Evolutionary conservation across 2,329 filamentous ascomycete genomes (phyloP).

Genomic region (Penicillium hesseltinei): DNA sequence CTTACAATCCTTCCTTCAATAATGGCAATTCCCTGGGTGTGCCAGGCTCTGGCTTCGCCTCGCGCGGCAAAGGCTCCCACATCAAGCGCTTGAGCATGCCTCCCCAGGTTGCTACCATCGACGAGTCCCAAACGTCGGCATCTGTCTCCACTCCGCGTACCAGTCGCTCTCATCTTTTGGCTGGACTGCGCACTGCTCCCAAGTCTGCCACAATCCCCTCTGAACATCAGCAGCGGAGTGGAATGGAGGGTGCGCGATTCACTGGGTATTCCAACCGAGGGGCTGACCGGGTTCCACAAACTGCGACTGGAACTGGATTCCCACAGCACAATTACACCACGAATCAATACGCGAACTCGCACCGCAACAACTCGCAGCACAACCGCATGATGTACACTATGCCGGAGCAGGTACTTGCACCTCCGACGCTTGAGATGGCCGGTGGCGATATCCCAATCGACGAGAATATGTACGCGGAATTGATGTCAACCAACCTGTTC

Average conservation of each 20-base stretch:
- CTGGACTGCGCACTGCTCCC: slow-evolving; percentile 87
- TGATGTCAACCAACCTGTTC: slow-evolving; percentile 88
- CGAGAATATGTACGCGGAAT: slow-evolving; percentile 79
- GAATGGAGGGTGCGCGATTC: slow-evolving; percentile 50
- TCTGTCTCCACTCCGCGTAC: slow-evolving; percentile 80
- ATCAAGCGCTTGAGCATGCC: slow-evolving; percentile 84
- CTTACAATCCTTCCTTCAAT: slow-evolving; percentile 74
- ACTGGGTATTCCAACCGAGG: slow-evolving; percentile 44
- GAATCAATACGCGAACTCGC: slow-evolving; percentile 37
- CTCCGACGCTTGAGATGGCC: slow-evolving; percentile 72
- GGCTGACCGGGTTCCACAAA: slow-evolving; percentile 56
- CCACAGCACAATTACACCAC: slow-evolving; percentile 42
- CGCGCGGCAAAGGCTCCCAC: slow-evolving; percentile 77
- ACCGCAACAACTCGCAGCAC: slow-evolving; percentile 26
- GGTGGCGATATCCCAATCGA: slow-evolving; percentile 72
- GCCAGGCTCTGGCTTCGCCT: slow-evolving; percentile 77
- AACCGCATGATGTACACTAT: slow-evolving; percentile 62
- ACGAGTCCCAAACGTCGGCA: slow-evolving; percentile 63
- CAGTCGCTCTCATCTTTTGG: slow-evolving; percentile 89
- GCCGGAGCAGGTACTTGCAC: slow-evolving; percentile 71
- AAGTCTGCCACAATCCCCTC: slow-evolving; percentile 76
- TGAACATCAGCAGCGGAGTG: slow-evolving; percentile 56
- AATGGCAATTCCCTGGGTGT: slow-evolving; percentile 67
- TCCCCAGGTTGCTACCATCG: slow-evolving; percentile 68
- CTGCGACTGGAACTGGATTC: slow-evolving; percentile 57